Evolutionary conservation across 805 yeast species (phyloP).

Genomic region (Ogataea polymorpha): DNA sequence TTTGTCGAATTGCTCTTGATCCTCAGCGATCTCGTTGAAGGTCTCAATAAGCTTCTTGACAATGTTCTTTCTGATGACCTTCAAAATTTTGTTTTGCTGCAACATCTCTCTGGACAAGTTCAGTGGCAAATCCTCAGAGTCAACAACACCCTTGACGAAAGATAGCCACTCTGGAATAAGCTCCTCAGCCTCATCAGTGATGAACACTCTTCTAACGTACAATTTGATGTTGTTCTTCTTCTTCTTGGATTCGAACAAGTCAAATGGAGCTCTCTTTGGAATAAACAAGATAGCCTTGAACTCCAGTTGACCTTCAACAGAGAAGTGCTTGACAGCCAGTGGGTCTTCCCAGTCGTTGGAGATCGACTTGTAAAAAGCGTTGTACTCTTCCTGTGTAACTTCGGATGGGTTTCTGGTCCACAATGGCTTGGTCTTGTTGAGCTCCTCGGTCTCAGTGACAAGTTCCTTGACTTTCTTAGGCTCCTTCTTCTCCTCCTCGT

Average conservation of each 20-base stretch:
- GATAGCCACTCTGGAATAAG: slow-evolving; percentile 98
- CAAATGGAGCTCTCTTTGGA: slow-evolving; percentile 99
- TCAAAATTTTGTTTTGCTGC: slow-evolving; percentile 99
- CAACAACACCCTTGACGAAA: slow-evolving; percentile 98
- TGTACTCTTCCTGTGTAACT: slow-evolving; percentile 96
- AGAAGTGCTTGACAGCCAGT: slow-evolving; percentile 98
- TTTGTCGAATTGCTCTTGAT: slow-evolving; percentile 95
- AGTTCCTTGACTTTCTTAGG: slow-evolving; percentile 87
- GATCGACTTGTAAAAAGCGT: slow-evolving; percentile 98
- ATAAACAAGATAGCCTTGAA: slow-evolving; percentile 96
- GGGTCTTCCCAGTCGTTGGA: slow-evolving; percentile 99
- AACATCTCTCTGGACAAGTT: slow-evolving; percentile 99
- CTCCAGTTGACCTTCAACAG: slow-evolving; percentile 99
- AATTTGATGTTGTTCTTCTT: slow-evolving; percentile 98
- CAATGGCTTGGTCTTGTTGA: slow-evolving; percentile 97
- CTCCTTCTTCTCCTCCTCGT: slow-evolving; percentile 68
- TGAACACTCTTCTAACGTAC: slow-evolving; percentile 98
- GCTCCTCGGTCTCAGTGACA: slow-evolving; percentile 95
- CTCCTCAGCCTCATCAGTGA: slow-evolving; percentile 99
- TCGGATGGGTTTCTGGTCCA: slow-evolving; percentile 99
- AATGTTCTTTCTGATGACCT: slow-evolving; percentile 98
- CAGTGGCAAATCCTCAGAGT: slow-evolving; percentile 98
- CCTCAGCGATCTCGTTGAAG: slow-evolving; percentile 99
- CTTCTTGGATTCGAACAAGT: slow-evolving; percentile 96
- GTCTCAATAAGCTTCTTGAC: slow-evolving; percentile 98